Conservation (phyloP, 1,284 basidiomycete genomes). For the Exsudoporus floridanus region DNA sequence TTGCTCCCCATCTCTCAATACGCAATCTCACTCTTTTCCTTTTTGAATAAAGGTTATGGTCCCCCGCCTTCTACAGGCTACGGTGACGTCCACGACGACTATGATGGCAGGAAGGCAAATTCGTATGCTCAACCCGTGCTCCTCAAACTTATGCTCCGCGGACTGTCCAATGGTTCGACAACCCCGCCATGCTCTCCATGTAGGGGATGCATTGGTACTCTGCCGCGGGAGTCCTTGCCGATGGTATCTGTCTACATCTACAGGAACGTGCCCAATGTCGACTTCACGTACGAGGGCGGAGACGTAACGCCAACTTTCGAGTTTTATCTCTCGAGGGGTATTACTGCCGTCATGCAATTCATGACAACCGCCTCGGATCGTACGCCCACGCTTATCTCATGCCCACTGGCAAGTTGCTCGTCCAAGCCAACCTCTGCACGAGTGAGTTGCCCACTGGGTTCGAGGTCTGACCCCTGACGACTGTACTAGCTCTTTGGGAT, state of each 20-base stretch:
- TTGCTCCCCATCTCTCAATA: conserved; percentile 8
- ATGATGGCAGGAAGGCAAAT: conserved; percentile 65
- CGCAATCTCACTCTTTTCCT: no score
- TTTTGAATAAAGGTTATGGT: conserved; percentile 37
- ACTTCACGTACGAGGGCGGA: conserved; percentile 60
- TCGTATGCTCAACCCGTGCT: conserved; percentile 74
- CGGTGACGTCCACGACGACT: conserved; percentile 62
- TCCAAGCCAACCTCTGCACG: conserved; percentile 55
- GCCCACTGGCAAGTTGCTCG: conserved; percentile 50
- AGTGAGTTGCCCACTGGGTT: conserved; percentile 18
- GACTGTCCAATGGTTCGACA: conserved; percentile 78
- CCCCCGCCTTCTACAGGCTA: conserved; percentile 30
- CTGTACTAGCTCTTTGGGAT: conserved; percentile 58
- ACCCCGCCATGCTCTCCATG: conserved; percentile 67
- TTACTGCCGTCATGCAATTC: conserved; percentile 43
- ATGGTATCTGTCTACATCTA: conserved; percentile 80
- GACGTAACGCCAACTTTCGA: conserved; percentile 37
- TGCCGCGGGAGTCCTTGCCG: conserved; percentile 69
- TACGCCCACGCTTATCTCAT: conserved; percentile 59
- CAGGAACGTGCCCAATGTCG: conserved; percentile 66
- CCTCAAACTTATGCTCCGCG: conserved; percentile 43
- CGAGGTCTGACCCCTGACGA: neutral
- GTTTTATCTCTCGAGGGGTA: conserved; percentile 46
- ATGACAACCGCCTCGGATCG: conserved; percentile 45
- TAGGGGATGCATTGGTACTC: conserved; percentile 83